phyloP scores from a whole-genome alignment of 345 rosid species.

The Bruguiera gymnorhiza region DNA sequence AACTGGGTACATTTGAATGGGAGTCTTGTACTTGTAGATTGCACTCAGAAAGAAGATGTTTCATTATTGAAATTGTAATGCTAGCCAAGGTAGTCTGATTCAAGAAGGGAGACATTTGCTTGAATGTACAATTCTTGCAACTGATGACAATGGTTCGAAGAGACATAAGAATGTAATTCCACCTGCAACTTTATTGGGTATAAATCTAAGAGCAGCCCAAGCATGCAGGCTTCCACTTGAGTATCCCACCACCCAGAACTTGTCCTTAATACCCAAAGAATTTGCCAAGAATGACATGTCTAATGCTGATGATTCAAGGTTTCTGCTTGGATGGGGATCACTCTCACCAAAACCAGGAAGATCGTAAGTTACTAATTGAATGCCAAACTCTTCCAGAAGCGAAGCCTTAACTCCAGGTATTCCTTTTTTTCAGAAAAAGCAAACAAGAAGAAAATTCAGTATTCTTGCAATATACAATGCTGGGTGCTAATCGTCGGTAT shows the following conservation, averaged over 20 bases:
- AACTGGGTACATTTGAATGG: background rate
- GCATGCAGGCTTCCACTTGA: conserved; percentile 65
- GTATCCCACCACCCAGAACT: conserved; percentile 71
- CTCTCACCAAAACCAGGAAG: conserved; percentile 87
- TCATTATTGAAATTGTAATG: too few species aligned
- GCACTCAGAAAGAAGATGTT: background rate
- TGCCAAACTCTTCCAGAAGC: conserved; percentile 61
- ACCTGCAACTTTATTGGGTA: conserved; percentile 66
- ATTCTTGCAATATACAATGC: background rate
- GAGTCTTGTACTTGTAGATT: background rate
- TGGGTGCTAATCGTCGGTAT: background rate
- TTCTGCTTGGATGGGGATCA: conserved; percentile 57
- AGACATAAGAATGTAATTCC: background rate
- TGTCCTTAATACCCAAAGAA: conserved; percentile 44
- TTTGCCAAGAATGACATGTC: conserved; percentile 53
- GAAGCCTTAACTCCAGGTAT: conserved; percentile 64
- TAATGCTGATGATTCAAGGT: conserved; percentile 58
- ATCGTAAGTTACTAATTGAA: conserved; percentile 59
- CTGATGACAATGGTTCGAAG: background rate
- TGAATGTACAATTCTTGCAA: background rate
- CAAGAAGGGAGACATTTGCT: too few species aligned
- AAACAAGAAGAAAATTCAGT: background rate
- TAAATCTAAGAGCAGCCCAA: conserved; percentile 70
- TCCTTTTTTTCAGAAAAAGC: conserved; percentile 26
- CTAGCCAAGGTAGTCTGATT: too few species aligned